These are phyloP conservation scores for Ophiocytium majus DNA, from an alignment of 352 stramenopile genomes.

Conservation along the genomic window DNA sequence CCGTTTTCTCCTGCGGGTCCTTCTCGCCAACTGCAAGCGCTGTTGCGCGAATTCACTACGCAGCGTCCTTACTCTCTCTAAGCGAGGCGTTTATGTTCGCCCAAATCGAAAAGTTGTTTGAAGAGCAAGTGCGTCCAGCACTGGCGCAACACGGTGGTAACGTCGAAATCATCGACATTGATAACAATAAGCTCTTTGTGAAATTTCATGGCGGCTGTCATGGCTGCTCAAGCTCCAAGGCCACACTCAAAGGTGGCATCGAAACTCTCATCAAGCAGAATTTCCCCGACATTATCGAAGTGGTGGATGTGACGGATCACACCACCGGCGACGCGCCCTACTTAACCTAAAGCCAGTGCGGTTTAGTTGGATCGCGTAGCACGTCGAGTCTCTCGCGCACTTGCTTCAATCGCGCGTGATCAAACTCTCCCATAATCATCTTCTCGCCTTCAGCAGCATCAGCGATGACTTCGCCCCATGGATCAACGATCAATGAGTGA, in stretches of 20 bases:
- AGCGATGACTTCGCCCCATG: constrained; percentile 49
- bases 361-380: not conserved
- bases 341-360: no score
- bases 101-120: constrained; percentile 7
- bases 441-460: constrained; percentile 29
- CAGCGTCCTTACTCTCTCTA: not conserved
- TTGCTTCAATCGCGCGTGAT: not conserved
- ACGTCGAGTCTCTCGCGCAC: not conserved
- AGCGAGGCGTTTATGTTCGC: not conserved
- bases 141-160: constrained; percentile 4
- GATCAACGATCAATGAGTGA: constrained; percentile 52
- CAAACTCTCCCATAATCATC: not conserved
- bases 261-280: constrained; percentile 4
- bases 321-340: not conserved
- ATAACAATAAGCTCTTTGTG: constrained; percentile 1
- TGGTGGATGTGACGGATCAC: constrained; percentile 9
- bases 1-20: not conserved
- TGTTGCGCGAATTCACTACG: not conserved
- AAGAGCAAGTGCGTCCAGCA: not conserved
- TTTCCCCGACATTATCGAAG: constrained; percentile 5
- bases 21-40: no score
- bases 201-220: not conserved
- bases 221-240: not conserved
- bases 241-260: constrained; percentile 4
- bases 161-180: not conserved